These are phyloP conservation scores for Litchi chinensis DNA, from an alignment of 345 rosid genomes.

Conservation along the genomic window DNA sequence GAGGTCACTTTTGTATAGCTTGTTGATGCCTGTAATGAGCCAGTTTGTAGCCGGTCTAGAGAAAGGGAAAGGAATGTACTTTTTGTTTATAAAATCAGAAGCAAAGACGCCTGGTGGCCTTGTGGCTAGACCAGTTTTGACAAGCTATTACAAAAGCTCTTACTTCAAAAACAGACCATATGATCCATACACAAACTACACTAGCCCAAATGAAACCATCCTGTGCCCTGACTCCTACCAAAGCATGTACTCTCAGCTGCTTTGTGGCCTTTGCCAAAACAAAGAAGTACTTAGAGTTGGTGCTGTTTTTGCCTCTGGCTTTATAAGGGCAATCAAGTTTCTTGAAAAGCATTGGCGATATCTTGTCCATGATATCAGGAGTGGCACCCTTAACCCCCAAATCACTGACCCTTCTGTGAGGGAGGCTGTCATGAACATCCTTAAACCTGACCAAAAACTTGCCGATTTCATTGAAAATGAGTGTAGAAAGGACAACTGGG, in stretches of 20 bases:
- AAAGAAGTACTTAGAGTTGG: conserved; percentile 76
- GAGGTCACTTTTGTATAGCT: conserved; percentile 64
- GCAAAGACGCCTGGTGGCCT: conserved; percentile 72
- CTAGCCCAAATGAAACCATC: conserved; percentile 79
- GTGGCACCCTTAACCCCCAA: conserved; percentile 50
- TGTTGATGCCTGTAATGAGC: conserved; percentile 81
- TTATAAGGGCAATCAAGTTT: conserved; percentile 75
- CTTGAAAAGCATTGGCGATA: conserved; percentile 69
- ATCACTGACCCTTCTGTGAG: conserved; percentile 60
- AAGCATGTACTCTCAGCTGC: conserved; percentile 80
- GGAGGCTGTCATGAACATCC: conserved; percentile 60
- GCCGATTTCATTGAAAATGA: conserved; percentile 58
- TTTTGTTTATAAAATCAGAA: conserved; percentile 72
- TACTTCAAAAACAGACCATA: conserved; percentile 65
- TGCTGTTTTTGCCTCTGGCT: conserved; percentile 83
- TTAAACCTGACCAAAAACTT: conserved; percentile 63
- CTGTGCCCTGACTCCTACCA: conserved; percentile 79
- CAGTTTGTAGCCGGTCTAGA: conserved; percentile 69
- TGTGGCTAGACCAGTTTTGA: conserved; percentile 71
- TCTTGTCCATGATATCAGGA: conserved; percentile 51
- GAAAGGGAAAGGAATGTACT: conserved; percentile 81
- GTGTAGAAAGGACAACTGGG: conserved; percentile 63
- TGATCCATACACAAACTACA: conserved; percentile 81
- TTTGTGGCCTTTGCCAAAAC: conserved; percentile 71
- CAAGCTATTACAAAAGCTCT: conserved; percentile 74